These are phyloP conservation scores for Naegleria fowleri DNA, from an alignment of 208 protist genomes.

Conservation along the genomic window DNA sequence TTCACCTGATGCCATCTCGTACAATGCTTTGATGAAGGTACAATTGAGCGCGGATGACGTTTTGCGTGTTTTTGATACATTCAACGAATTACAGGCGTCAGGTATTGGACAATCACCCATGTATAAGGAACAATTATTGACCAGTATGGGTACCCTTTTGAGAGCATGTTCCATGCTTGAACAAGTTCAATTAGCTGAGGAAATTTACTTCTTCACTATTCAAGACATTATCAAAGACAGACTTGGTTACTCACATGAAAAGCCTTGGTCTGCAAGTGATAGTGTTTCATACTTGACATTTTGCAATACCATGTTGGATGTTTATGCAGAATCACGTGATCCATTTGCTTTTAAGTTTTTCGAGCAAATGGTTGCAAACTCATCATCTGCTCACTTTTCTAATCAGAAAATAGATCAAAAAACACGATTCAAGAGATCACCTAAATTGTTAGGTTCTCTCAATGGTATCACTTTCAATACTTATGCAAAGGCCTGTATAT, in stretches of 20 bases:
- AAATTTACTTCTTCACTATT: conserved; percentile 3
- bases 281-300: background rate
- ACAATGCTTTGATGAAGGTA: conserved; percentile 24
- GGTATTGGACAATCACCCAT: background rate
- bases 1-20: background rate
- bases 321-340: background rate
- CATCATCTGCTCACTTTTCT: background rate
- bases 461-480: conserved; percentile 19
- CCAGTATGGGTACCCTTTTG: background rate
- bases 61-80: background rate
- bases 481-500: conserved; percentile 20
- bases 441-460: background rate
- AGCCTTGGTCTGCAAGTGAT: background rate
- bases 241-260: background rate
- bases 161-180: conserved; percentile 18
- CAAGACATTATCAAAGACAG: background rate
- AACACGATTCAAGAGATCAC: background rate
- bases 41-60: background rate
- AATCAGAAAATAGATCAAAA: background rate
- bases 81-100: background rate
- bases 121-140: background rate
- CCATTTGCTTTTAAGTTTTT: conserved; percentile 8
- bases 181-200: background rate
- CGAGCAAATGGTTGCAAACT: background rate
- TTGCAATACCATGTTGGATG: conserved; percentile 10